Evolutionary conservation across 441 rosid genomes (phyloP).

Genomic region (Jatropha podagrica): DNA sequence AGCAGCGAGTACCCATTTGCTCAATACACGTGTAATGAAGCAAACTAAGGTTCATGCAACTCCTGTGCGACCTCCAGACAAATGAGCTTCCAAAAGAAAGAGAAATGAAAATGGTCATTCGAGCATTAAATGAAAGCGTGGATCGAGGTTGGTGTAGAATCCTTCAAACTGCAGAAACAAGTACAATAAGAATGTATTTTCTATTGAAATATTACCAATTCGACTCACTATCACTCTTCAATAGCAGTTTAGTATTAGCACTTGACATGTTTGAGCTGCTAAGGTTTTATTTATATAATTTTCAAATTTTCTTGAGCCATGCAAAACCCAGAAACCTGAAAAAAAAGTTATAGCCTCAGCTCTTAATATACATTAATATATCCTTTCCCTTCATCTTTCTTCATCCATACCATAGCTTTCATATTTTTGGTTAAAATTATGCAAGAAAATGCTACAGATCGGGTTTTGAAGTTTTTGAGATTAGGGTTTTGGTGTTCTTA

Average conservation of each 20-base stretch:
- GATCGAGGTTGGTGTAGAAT: neutral
- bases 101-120: neutral
- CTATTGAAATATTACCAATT: neutral
- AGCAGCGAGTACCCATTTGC: neutral
- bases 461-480: neutral
- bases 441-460: neutral
- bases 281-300: neutral
- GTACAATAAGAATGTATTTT: neutral
- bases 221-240: neutral
- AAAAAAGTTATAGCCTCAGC: neutral
- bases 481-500: neutral
- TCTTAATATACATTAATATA: neutral
- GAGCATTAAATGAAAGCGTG: conserved; percentile 9
- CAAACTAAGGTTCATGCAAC: neutral
- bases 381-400: neutral
- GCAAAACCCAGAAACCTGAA: neutral
- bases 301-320: conserved; percentile 16
- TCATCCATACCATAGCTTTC: neutral
- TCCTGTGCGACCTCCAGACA: neutral
- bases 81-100: neutral
- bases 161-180: neutral
- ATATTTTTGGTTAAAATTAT: conserved; percentile 1
- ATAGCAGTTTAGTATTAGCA: neutral
- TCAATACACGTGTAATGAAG: neutral
- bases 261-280: neutral